phyloP scores from a whole-genome alignment of 441 rosid genomes.

The Euphorbia corollata region DNA sequence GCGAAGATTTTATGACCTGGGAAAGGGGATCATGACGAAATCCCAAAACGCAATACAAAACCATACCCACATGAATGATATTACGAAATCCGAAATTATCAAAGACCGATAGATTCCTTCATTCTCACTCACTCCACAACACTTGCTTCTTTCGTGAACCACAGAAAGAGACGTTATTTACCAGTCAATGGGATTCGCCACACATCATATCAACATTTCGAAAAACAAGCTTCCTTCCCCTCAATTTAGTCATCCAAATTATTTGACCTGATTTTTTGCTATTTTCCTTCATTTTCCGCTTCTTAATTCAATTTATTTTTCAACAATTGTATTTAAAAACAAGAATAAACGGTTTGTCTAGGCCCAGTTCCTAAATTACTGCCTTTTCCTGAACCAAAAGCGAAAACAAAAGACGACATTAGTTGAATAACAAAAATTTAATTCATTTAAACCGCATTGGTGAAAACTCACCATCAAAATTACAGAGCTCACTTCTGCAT shows the following conservation, averaged over 20 bases:
- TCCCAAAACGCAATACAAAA: constrained; percentile 40
- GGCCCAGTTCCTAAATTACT: too few relatives aligned
- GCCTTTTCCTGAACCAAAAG: too few relatives aligned
- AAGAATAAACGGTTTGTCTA: too few relatives aligned
- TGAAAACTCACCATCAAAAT: constrained; percentile 43
- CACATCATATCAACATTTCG: too few relatives aligned
- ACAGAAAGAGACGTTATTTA: neutral
- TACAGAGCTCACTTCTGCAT: constrained; percentile 28
- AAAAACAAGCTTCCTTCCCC: neutral
- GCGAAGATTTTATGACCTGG: constrained; percentile 54
- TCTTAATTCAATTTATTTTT: too few relatives aligned
- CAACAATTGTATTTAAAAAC: too few relatives aligned
- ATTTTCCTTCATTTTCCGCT: neutral
- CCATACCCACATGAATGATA: constrained; percentile 78
- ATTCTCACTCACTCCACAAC: neutral
- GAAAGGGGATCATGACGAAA: constrained; percentile 36
- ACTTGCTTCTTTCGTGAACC: neutral
- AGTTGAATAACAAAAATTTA: neutral
- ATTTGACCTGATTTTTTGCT: neutral
- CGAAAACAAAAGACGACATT: too few relatives aligned
- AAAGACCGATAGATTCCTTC: constrained; percentile 15
- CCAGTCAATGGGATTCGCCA: too few relatives aligned
- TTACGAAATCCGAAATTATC: constrained; percentile 45
- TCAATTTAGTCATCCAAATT: neutral
- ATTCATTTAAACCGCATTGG: constrained; percentile 29